Evolutionary conservation across 495 filamentous ascomycete species (phyloP), one percentile per base, ranked within the genome.

Genomic region (Staphylotrichum longicolle): DNA sequence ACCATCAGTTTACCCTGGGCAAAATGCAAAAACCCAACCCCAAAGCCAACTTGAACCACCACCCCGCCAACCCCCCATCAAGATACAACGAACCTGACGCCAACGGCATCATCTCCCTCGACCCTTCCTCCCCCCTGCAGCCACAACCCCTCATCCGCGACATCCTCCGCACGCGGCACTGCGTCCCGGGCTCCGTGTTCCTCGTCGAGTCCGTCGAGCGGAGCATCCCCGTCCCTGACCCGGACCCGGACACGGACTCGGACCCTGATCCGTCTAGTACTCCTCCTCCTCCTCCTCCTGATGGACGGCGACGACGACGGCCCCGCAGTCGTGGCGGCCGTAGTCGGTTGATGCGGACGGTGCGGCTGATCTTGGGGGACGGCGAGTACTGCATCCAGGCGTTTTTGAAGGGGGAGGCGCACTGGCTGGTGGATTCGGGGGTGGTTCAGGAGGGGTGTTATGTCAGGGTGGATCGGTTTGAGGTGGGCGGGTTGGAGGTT

Each of bases 371-470:
- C 12, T 64, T 81, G 0, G 74, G 77, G 7, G 78, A 81, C 47
- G 78, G 77, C 2, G 70, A 78, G 59, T 63, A 80, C 42, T 76
- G 74, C 44, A 66, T 81, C 37, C 77, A 81, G 63, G 77, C 76
- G 27, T 66, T 81, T 51, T 48, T 77, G 34, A 59, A 65, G 11
- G 61, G 68, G 12, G 72, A 72, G 49, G 70, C 74, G 34, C 73
- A 78, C 9, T 63, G 67, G 39, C 66, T 76, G 11, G 60, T 79
- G 8, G 77, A 81, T 33, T 33, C 58, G 20, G 74, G 70, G 34
- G 63, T 68, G 40, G 64, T 80, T 33, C 64, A 61, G 5, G 74
- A 75, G 35, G 78, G 78, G 7, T 73, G 70, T 35, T 78, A 77
- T 59, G 73, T 80, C 7, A 68, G 68, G 60, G 42, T 79, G 35